Evolutionary conservation across 768 basidiomycete species (phyloP).

Genomic region (Hortiboletus flavorubellus): DNA sequence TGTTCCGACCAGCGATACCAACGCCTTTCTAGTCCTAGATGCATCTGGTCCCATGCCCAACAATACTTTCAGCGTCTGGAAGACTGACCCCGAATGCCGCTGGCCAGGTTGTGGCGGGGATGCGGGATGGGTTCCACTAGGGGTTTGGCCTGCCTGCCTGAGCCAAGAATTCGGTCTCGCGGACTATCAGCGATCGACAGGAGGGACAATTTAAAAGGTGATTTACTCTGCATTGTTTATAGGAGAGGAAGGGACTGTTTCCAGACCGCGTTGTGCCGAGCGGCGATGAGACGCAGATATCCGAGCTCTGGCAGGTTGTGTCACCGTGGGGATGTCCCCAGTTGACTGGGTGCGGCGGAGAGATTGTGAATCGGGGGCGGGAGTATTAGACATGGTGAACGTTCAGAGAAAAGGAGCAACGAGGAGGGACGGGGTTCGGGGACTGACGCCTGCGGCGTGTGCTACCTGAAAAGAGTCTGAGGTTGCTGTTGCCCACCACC

Average conservation of each 20-base stretch:
- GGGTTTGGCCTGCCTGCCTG: conserved; percentile 22
- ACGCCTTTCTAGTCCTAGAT: conserved; percentile 47
- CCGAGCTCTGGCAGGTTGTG: conserved; percentile 26
- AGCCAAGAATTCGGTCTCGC: conserved; percentile 24
- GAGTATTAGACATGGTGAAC: conserved; percentile 28
- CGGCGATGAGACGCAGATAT: conserved; percentile 29
- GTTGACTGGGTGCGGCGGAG: conserved; percentile 35
- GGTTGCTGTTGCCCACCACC: conserved; percentile 10
- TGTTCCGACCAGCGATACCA: conserved; percentile 52
- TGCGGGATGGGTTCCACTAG: conserved; percentile 9
- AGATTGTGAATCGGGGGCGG: conserved; percentile 30
- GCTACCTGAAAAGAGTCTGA: conserved; percentile 7
- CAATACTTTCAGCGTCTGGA: conserved; percentile 32
- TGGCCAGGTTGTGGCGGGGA: conserved; percentile 1
- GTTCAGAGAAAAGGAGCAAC: conserved; percentile 16
- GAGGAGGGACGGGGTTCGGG: conserved; percentile 12
- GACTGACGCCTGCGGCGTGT: conserved; percentile 33
- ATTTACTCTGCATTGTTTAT: conserved; percentile 20
- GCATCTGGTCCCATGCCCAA: conserved; percentile 56
- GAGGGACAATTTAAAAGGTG: conserved; percentile 3
- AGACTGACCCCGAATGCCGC: conserved; percentile 17
- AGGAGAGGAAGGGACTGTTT: conserved; percentile 19
- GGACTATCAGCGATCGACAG: conserved; percentile 18
- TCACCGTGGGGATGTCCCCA: conserved; percentile 29
- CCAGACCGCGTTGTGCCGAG: conserved; percentile 23